Evolutionary conservation across 1,284 basidiomycete genomes (phyloP).

Genomic region (Leccinum pachyderme): DNA sequence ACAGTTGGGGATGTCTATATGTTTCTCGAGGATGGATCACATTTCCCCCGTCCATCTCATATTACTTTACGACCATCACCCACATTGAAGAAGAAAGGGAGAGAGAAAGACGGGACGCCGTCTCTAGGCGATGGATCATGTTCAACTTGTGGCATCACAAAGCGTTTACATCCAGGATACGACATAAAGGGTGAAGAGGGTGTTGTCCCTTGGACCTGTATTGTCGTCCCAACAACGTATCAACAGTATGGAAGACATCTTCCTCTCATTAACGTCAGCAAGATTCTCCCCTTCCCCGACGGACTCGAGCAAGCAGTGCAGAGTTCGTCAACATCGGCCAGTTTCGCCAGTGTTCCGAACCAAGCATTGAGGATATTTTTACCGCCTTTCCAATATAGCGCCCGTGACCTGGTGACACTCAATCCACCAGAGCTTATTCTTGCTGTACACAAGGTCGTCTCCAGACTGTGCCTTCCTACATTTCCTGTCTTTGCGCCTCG

Average conservation of each 20-base stretch:
- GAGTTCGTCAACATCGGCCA: conserved; percentile 3
- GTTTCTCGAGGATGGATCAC: conserved; percentile 55
- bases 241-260: conserved; percentile 21
- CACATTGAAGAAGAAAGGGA: conserved; percentile 30
- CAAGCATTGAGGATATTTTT: conserved; percentile 10
- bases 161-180: conserved; percentile 23
- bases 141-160: conserved; percentile 32
- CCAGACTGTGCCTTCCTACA: conserved; percentile 22
- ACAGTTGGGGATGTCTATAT: conserved; percentile 55
- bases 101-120: conserved; percentile 23
- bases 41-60: conserved; percentile 41
- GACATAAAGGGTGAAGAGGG: conserved; percentile 23
- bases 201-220: conserved; percentile 23
- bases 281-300: conserved; percentile 15
- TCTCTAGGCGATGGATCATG: conserved; percentile 24
- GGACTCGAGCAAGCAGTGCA: conserved; percentile 17
- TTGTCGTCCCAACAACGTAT: conserved; percentile 24
- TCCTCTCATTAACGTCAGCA: conserved; percentile 22
- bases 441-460: conserved; percentile 25
- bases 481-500: conserved; percentile 16
- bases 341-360: background rate
- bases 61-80: conserved; percentile 3
- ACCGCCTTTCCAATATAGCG: conserved; percentile 12
- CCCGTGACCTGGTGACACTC: conserved; percentile 24
- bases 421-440: conserved; percentile 29